phyloP scores from a whole-genome alignment of 306 rosid genomes.

The Dalbergia cultrata region DNA sequence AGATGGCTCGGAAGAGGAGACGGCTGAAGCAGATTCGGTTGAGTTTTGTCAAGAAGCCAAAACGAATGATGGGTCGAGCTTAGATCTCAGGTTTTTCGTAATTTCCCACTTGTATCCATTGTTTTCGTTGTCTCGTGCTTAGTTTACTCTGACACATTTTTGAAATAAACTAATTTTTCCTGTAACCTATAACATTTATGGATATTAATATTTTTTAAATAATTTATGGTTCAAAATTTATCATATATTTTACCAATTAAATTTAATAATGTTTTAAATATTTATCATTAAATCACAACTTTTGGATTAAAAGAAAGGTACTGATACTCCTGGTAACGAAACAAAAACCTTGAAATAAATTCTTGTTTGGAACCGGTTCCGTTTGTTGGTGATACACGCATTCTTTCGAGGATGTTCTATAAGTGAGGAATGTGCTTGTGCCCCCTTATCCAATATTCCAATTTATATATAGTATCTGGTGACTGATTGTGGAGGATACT shows the following conservation, averaged over 20 bases:
- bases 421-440: neutral
- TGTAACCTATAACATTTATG: no score
- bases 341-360: no score
- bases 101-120: conserved; percentile 32
- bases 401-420: neutral
- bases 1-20: conserved; percentile 93
- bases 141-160: conserved; percentile 11
- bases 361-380: conserved; percentile 5
- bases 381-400: neutral
- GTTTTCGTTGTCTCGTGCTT: conserved; percentile 41
- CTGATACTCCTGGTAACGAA: no score
- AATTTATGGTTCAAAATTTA: no score
- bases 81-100: conserved; percentile 30
- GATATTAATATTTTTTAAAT: no score
- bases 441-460: neutral
- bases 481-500: neutral
- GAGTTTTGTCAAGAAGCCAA: conserved; percentile 84
- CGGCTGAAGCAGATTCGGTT: conserved; percentile 80
- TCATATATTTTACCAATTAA: no score
- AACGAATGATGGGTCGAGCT: conserved; percentile 53
- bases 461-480: no score
- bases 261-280: no score
- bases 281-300: no score
- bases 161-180: no score
- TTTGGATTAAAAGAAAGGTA: no score